phyloP scores from a whole-genome alignment of 139 green algal genomes.

The Parachlorella kessleri region DNA sequence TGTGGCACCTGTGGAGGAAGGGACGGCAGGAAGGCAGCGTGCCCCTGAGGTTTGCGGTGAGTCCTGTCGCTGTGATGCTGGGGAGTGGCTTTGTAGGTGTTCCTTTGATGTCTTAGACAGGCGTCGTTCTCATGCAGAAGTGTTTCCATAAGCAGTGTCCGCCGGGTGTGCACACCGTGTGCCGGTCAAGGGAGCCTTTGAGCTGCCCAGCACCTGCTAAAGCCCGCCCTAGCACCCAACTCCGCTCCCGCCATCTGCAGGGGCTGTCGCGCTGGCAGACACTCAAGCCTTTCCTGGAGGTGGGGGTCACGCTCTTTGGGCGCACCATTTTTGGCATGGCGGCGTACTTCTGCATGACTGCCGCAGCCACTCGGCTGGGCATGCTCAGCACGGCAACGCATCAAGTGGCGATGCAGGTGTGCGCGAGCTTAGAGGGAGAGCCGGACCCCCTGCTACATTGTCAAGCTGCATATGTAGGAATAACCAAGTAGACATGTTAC shows the following conservation, averaged over 20 bases:
- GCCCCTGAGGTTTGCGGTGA: slow-evolving; percentile 27
- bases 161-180: neutral
- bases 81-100: too few species aligned
- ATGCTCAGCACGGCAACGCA: slow-evolving; percentile 51
- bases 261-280: slow-evolving; percentile 31
- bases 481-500: too few species aligned
- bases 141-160: too few species aligned
- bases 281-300: slow-evolving; percentile 40
- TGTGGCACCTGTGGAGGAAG: slow-evolving; percentile 32
- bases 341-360: slow-evolving; percentile 59
- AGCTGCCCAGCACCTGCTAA: neutral
- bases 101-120: too few species aligned
- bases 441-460: too few species aligned
- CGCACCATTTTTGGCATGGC: slow-evolving; percentile 60
- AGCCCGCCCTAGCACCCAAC: neutral
- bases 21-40: slow-evolving; percentile 12
- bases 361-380: slow-evolving; percentile 48
- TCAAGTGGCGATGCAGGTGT: slow-evolving; percentile 63
- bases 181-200: neutral
- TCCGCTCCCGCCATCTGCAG: slow-evolving; percentile 11
- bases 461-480: neutral
- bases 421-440: too few species aligned
- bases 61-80: too few species aligned
- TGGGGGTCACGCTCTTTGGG: slow-evolving; percentile 50
- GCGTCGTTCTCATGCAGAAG: too few species aligned